Evolutionary conservation across 2,329 filamentous ascomycete species (phyloP), one percentile per base, ranked within the genome.

Genomic region (Phaeosphaeria sp.): DNA sequence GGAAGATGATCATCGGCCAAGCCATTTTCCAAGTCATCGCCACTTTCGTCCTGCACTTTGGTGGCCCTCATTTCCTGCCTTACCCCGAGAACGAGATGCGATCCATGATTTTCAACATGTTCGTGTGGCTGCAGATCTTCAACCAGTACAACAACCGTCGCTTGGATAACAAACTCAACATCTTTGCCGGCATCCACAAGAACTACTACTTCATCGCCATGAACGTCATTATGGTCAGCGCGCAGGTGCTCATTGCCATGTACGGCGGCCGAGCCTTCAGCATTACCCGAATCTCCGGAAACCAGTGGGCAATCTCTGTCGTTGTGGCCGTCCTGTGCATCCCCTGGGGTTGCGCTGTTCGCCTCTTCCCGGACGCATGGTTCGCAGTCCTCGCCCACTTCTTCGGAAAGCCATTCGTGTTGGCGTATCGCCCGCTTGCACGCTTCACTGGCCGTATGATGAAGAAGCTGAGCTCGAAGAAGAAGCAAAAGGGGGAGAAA

Each of bases 61-160:
- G 86, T 30, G 87, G 84, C 43, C 78, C 77, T 55, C 78, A 70
- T 36, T 87, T 91, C 23, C 82, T 92, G n/a, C 80, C 81, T 9
- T 86, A 88, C 64, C 75, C 78, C 1, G 77, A 82, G 21, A 69
- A 80, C 30, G 74, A 84, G 7, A 72, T 77, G 11, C 83, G 95
- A 92, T 2, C 84, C 85, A 84, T 97, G 47, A 91, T 97, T 9
- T 98, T 97, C 85, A 97, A 97, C 81, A 95, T 92, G 0, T 97
- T 97, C 73, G 93, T 97, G 50, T 98, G 94, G 94, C 97, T 97
- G 92, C 94, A 97, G 71, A 96, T 98, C 68, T 98, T 98, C 82
- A 97, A 97, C 79, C 90, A 96, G 74, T 92, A 95, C 86, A 97
- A 97, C 81, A 96, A 96, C 79, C 91, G 94, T 56, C 92, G 94